Conservation (phyloP, 768 basidiomycete genomes). For the Ephemerocybe angulata region DNA sequence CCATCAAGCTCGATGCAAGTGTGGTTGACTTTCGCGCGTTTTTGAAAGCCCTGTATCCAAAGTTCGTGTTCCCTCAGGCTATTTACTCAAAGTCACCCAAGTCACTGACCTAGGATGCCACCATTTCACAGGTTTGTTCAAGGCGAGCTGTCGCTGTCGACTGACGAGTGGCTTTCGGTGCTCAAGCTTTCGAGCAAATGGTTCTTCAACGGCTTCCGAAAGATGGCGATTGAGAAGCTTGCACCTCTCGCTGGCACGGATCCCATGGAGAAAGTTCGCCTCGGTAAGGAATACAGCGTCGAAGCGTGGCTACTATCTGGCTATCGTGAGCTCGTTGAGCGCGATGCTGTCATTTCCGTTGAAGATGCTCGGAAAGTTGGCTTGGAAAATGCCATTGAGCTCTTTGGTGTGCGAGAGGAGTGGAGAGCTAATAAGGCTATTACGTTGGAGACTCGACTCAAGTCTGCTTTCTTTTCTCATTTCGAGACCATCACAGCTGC, state of each 20-base stretch:
- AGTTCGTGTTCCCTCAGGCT: neutral
- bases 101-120: neutral
- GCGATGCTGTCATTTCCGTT: neutral
- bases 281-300: neutral
- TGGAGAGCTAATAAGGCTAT: no score
- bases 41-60: conserved; percentile 14
- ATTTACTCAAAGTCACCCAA: neutral
- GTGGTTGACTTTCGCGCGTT: neutral
- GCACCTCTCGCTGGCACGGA: neutral
- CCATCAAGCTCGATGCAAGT: neutral
- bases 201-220: neutral
- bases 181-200: neutral
- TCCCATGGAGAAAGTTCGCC: neutral
- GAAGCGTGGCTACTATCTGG: neutral
- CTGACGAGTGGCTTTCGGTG: neutral
- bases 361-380: neutral
- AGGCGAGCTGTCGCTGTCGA: neutral
- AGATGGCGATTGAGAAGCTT: conserved; percentile 21
- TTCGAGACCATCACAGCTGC: no score
- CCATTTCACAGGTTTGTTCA: neutral
- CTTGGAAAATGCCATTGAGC: neutral
- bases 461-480: no score
- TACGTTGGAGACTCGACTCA: no score
- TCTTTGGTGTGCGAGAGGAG: neutral
- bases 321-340: neutral